Percentiles rank a stretch among this genome's conserved stretches.
These are phyloP conservation scores for Ogataea trehalophila DNA, from an alignment of 805 yeast genomes.

Conservation along the genomic window DNA sequence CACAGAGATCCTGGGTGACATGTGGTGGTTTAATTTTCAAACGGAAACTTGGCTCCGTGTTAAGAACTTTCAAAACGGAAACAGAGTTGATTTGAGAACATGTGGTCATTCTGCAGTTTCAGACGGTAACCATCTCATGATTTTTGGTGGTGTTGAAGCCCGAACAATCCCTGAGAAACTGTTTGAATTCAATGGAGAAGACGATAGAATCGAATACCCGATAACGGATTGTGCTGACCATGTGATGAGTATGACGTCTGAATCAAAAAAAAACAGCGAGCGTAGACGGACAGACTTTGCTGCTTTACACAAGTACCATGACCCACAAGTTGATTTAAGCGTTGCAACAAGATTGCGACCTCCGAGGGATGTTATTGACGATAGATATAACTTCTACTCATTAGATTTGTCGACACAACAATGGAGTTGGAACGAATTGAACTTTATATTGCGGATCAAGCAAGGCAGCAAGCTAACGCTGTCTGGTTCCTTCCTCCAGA, in stretches of 20 bases:
- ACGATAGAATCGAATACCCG: neutral
- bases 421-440: slow-evolving; percentile 17
- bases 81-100: slow-evolving; percentile 7
- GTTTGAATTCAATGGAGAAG: slow-evolving; percentile 1
- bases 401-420: slow-evolving; percentile 18
- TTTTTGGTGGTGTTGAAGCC: slow-evolving; percentile 23
- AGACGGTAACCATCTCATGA: slow-evolving; percentile 17
- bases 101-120: slow-evolving; percentile 25
- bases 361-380: neutral
- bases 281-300: no score
- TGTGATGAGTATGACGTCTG: no score
- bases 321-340: neutral
- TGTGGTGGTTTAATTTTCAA: slow-evolving; percentile 46
- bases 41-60: slow-evolving; percentile 37
- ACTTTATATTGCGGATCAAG: neutral
- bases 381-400: slow-evolving; percentile 6
- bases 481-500: slow-evolving; percentile 8
- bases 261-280: no score
- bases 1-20: slow-evolving; percentile 37
- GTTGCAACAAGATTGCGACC: neutral
- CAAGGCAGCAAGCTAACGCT: neutral
- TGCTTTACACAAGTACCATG: no score
- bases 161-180: slow-evolving; percentile 6
- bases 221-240: no score
- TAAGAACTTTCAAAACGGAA: slow-evolving; percentile 11